A percentile compares a stretch with the other conserved stretches of the same genome.
phyloP scores from a whole-genome alignment of 2,329 filamentous ascomycete species.

The Fusarium musae region DNA sequence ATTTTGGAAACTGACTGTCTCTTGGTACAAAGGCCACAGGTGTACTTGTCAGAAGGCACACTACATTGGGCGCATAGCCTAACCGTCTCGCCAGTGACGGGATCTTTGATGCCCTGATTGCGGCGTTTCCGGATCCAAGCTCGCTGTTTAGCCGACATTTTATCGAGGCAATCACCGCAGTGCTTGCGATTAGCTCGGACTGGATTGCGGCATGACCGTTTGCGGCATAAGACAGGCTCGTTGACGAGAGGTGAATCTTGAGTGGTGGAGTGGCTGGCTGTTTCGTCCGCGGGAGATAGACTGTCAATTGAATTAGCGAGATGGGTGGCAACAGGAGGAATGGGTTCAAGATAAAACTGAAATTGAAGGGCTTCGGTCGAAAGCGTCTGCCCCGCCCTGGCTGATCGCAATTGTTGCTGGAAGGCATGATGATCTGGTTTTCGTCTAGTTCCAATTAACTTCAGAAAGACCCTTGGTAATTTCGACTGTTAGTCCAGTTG shows the following conservation, averaged over 20 bases:
- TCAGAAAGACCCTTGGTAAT: not conserved
- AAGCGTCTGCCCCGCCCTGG: not conserved
- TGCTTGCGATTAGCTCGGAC: not conserved
- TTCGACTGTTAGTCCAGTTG: too few species aligned
- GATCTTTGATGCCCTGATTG: not conserved
- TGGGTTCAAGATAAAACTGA: not conserved
- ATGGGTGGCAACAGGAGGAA: not conserved
- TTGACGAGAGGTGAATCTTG: not conserved
- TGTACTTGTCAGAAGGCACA: not conserved
- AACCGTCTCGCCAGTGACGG: not conserved
- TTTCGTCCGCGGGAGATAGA: not conserved
- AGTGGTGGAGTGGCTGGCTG: not conserved
- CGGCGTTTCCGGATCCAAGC: not conserved
- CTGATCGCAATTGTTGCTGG: not conserved
- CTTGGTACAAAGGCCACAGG: not conserved
- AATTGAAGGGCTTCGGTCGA: not conserved
- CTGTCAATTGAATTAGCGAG: not conserved
- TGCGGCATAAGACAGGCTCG: not conserved
- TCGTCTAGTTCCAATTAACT: not conserved
- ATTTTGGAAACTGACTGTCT: not conserved
- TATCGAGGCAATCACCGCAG: not conserved
- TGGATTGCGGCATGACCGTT: not conserved
- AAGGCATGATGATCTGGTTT: not conserved
- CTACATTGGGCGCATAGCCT: not conserved
- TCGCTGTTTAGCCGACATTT: fast-evolving